Base-by-base conservation (phyloP, 108 stramenopile genomes). In the Ochromonas danica region DNA sequence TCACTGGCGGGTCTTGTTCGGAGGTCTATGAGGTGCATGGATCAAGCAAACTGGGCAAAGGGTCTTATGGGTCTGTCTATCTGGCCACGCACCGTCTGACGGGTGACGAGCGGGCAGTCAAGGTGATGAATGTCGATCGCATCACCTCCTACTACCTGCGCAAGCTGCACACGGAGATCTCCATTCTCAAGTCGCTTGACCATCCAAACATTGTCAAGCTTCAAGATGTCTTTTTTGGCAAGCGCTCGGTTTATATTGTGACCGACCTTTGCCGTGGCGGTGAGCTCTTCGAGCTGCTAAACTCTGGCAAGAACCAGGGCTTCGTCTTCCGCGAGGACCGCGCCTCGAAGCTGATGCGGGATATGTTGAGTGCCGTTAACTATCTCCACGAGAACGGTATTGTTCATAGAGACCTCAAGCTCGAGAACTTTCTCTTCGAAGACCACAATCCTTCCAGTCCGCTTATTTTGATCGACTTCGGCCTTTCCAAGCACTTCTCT, bases 391-490 rank as follows among this genome's bases (percentile, higher is more conserved):
- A 45, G 40, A 27, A 31, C 27, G 72, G 72, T 14, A 36, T 75
- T 6, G 72, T 75, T 38, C 72, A 75, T 36, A 27, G 72, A 6
- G 43, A 75, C 28, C 85, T 99, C 61, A 99, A 99, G 85, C 97
- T 94, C 3, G 95, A 96, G 81, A 97, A 97, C 79, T 97, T 97
- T 82, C 81, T 98, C 3, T 93, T 98, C 77, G 80, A 91, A 39
- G 91, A 88, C 30, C 84, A 88, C 42, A 88, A 83, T 0, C 93
- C 96, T 70, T 88, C 90, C 78, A 80, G 94, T 0, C 88, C 87
- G 40, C 89, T 99, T 51, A 96, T 96, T 82, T 94, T 99, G 81
- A 96, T 98, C 81, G 98, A 99, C 88, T 99, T 99, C 82, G 98
- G 98, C 43, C 88, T 99, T 67, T 91, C 91, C 10, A 92, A 94